These are phyloP conservation scores for Cercospora canescens DNA, from an alignment of 2,329 filamentous ascomycete genomes.

Conservation along the genomic window DNA sequence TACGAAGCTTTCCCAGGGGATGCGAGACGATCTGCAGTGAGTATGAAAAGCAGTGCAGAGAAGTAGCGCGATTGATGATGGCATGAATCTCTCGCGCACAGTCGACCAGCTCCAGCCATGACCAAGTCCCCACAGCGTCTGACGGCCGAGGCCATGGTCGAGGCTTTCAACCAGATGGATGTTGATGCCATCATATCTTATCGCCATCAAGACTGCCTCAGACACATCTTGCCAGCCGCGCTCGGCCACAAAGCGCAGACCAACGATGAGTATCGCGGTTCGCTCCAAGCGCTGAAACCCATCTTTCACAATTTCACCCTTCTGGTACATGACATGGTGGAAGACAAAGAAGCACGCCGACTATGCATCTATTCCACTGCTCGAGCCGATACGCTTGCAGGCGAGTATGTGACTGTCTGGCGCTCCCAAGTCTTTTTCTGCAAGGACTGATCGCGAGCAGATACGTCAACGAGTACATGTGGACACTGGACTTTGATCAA, in stretches of 20 bases:
- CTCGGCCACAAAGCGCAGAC: constrained; percentile 29
- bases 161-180: constrained; percentile 37
- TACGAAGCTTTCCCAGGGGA: no score
- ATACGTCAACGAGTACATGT: constrained; percentile 26
- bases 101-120: neutral
- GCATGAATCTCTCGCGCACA: neutral
- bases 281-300: constrained; percentile 27
- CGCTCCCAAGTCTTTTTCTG: neutral
- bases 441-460: neutral
- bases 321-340: constrained; percentile 35
- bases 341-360: constrained; percentile 29
- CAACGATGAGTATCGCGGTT: constrained; percentile 22
- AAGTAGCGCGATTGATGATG: neutral
- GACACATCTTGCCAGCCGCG: constrained; percentile 33
- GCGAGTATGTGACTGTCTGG: constrained; percentile 13
- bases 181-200: constrained; percentile 32
- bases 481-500: constrained; percentile 24
- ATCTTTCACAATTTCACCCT: constrained; percentile 37
- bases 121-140: constrained; percentile 28
- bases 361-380: constrained; percentile 39
- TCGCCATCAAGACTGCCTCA: constrained; percentile 32
- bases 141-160: constrained; percentile 33
- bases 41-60: neutral
- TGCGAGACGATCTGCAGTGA: neutral
- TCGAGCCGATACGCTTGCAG: constrained; percentile 33